A percentile compares a stretch with the other conserved stretches of the same genome.
Evolutionary conservation across 768 basidiomycete species (phyloP).

Genomic region (Suillus alpinus): DNA sequence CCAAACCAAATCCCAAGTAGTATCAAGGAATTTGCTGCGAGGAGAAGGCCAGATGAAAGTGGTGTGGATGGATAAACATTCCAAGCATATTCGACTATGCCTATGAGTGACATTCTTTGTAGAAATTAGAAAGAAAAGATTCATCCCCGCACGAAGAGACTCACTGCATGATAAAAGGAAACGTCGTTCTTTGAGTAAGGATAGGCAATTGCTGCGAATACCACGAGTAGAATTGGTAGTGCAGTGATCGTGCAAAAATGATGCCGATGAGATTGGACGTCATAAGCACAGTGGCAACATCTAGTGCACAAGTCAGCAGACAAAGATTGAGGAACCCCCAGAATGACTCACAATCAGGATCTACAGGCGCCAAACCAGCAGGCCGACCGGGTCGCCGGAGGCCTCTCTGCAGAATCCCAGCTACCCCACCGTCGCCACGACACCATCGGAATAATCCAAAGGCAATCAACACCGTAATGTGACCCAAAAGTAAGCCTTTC

Average conservation of each 20-base stretch:
- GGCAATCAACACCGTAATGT: conserved; percentile 52
- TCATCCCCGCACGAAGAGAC: conserved; percentile 19
- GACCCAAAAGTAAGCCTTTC: conserved; percentile 59
- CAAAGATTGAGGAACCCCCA: conserved; percentile 1
- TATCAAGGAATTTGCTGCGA: conserved; percentile 49
- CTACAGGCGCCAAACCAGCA: conserved; percentile 44
- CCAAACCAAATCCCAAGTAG: conserved; percentile 57
- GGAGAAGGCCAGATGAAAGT: conserved; percentile 56
- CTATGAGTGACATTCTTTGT: conserved; percentile 58
- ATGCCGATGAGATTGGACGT: conserved; percentile 93
- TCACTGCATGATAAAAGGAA: conserved; percentile 61
- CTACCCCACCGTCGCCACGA: conserved; percentile 63
- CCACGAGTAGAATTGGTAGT: conserved; percentile 99
- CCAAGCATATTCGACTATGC: conserved; percentile 81
- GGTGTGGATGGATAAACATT: conserved; percentile 81
- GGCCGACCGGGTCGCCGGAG: conserved; percentile 49
- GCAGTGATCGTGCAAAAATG: conserved; percentile 87
- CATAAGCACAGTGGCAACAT: conserved; percentile 77
- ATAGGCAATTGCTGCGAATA: conserved; percentile 90
- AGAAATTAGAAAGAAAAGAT: not conserved
- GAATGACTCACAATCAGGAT: conserved; percentile 59
- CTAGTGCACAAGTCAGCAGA: conserved; percentile 40
- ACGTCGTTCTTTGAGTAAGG: conserved; percentile 70
- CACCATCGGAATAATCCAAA: conserved; percentile 84
- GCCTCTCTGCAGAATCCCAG: conserved; percentile 51